phyloP scores from a whole-genome alignment of 169 alveolate species.

The Eimeria maxima region DNA sequence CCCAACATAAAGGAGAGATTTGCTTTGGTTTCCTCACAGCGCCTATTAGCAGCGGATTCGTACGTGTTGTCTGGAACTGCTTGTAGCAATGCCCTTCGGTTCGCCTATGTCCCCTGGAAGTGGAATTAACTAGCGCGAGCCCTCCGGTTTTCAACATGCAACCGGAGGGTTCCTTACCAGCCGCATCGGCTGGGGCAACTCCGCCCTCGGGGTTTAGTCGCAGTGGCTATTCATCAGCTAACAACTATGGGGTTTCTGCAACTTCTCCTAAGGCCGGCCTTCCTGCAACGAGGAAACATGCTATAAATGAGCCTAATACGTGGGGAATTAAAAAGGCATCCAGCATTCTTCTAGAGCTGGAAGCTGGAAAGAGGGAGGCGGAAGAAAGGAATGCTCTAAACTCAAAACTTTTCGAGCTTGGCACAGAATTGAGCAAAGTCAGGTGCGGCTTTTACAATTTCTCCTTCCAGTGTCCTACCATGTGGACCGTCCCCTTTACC shows the following conservation, averaged over 20 bases:
- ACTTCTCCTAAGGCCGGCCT: background rate
- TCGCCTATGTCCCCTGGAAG: background rate
- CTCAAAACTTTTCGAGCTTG: slow-evolving; percentile 58
- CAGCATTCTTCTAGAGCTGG: slow-evolving; percentile 36
- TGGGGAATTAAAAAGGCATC: background rate
- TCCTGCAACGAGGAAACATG: background rate
- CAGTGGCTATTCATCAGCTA: background rate
- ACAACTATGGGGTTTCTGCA: background rate
- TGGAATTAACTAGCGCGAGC: background rate
- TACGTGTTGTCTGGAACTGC: background rate
- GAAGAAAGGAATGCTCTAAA: slow-evolving; percentile 44
- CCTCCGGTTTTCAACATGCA: slow-evolving; percentile 35
- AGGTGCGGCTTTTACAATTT: background rate
- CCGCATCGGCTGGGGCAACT: background rate
- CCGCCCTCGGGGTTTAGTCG: background rate
- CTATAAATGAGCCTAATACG: background rate
- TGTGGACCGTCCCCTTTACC: background rate
- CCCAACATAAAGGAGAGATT: background rate
- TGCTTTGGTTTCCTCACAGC: background rate
- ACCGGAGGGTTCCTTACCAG: slow-evolving; percentile 15
- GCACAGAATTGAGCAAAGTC: slow-evolving; percentile 57
- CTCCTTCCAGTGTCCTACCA: background rate
- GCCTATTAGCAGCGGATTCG: background rate
- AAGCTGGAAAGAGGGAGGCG: slow-evolving; percentile 64
- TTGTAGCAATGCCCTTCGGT: background rate